Conservation (phyloP, 805 yeast genomes). For the Schizosaccharomyces pombe region ASM294v3 CU329670.1:3163501-3164000, state of each 20-base stretch:
- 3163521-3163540: slow-evolving; percentile 70
- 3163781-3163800: slow-evolving; percentile 59
- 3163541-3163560: slow-evolving; percentile 56
- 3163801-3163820: slow-evolving; percentile 72
- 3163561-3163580: slow-evolving; percentile 19
- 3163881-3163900: slow-evolving; percentile 50
- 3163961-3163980: slow-evolving; percentile 54
- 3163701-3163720: slow-evolving; percentile 47
- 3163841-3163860: slow-evolving; percentile 56
- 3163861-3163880: slow-evolving; percentile 55
- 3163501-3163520: slow-evolving; percentile 81
- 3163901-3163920: slow-evolving; percentile 63
- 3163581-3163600: slow-evolving; percentile 39
- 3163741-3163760: slow-evolving; percentile 49
- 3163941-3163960: slow-evolving; percentile 64
- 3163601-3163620: slow-evolving; percentile 57
- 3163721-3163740: slow-evolving; percentile 67
- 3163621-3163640: slow-evolving; percentile 52
- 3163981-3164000: slow-evolving; percentile 61
- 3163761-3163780: slow-evolving; percentile 63
- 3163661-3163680: slow-evolving; percentile 16
- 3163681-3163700: slow-evolving; percentile 16
- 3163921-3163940: slow-evolving; percentile 59
- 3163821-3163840: slow-evolving; percentile 92
- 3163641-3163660: slow-evolving; percentile 35